Conservation (phyloP, 345 rosid species). For the Cochlearia excelsa region DNA sequence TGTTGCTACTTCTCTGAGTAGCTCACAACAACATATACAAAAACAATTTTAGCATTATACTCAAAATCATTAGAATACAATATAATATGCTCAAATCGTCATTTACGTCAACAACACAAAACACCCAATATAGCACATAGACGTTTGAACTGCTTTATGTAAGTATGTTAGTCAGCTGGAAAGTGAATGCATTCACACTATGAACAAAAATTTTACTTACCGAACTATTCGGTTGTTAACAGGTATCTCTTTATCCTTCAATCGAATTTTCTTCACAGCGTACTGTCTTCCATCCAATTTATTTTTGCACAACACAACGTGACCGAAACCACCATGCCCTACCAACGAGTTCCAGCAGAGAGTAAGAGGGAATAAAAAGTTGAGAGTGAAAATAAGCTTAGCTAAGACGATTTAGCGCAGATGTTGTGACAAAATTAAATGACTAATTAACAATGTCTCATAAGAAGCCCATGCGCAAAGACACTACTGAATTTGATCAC, state of each 20-base stretch:
- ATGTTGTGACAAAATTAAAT: conserved; percentile 1
- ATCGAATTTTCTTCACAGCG: conserved; percentile 93
- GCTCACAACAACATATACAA: conserved; percentile 32
- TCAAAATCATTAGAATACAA: conserved; percentile 17
- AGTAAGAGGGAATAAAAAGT: conserved; percentile 7
- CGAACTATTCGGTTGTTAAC: conserved; percentile 72
- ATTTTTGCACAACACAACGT: conserved; percentile 90
- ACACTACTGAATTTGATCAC: conserved; percentile 10
- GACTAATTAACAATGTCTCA: conserved; percentile 1
- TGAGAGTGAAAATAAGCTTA: background rate
- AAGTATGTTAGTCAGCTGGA: conserved; percentile 3
- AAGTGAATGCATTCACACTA: conserved; percentile 6
- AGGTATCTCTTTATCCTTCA: conserved; percentile 80
- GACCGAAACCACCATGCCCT: conserved; percentile 99
- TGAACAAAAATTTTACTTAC: conserved; percentile 38
- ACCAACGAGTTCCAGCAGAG: conserved; percentile 27
- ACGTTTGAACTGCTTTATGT: conserved; percentile 4
- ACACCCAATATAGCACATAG: conserved; percentile 16
- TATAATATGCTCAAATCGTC: background rate
- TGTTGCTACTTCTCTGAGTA: conserved; percentile 91
- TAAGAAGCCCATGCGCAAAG: conserved; percentile 10
- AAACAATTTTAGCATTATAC: conserved; percentile 21
- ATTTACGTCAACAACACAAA: conserved; percentile 18
- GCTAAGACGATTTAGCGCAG: conserved; percentile 8
- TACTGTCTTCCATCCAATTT: conserved; percentile 97